Conservation (phyloP, 169 alveolate genomes). For the Hepatocystis sp. region DNA sequence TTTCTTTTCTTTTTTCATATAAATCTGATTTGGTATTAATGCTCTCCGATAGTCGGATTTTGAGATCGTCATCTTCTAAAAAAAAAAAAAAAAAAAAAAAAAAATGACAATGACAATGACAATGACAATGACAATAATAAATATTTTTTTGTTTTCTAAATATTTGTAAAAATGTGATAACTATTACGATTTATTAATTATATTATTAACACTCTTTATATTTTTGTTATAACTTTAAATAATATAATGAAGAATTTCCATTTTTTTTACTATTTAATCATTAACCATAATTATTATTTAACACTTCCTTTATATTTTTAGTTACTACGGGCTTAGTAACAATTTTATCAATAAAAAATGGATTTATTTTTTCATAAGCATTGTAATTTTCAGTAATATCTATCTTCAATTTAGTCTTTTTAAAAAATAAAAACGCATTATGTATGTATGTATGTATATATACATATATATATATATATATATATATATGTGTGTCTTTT, state of each 20-base stretch:
- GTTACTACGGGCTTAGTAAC: constrained; percentile 40
- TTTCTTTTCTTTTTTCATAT: constrained; percentile 35
- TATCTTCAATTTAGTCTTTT: constrained; percentile 35
- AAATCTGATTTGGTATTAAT: constrained; percentile 31
- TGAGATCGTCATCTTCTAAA: constrained; percentile 15
- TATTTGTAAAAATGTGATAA: no score
- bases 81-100: no score
- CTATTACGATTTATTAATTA: no score
- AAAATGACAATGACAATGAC: no score
- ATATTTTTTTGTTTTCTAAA: no score
- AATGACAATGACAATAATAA: no score
- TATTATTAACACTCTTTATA: no score
- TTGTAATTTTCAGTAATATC: constrained; percentile 23
- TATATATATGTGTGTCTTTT: no score
- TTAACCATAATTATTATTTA: constrained; percentile 61
- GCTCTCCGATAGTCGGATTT: constrained; percentile 24
- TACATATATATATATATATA: not conserved
- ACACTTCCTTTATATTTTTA: constrained; percentile 21
- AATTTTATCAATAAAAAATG: constrained; percentile 46
- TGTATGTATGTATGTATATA: not conserved
- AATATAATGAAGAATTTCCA: not conserved
- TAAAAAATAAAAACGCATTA: not conserved
- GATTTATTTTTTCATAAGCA: constrained; percentile 37
- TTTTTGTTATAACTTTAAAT: no score
- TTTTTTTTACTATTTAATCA: not conserved